These are phyloP conservation scores for Xylona heveae DNA, from an alignment of 495 filamentous ascomycete genomes.

Conservation along the genomic window DNA sequence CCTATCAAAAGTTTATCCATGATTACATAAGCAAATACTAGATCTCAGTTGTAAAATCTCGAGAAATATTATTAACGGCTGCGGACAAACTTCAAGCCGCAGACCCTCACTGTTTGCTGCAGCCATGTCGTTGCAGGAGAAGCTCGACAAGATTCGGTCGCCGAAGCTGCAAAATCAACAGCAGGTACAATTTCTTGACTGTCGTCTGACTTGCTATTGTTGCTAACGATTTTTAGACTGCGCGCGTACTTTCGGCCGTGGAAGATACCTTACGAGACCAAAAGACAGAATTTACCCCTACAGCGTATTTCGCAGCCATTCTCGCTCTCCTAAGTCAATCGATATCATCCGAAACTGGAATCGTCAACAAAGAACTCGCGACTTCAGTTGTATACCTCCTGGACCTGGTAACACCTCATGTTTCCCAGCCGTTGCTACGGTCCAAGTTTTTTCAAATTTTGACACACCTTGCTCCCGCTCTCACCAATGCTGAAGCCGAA, in stretches of 20 bases:
- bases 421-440: conserved; percentile 66
- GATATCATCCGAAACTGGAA: conserved; percentile 33
- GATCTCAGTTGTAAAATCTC: too few species aligned
- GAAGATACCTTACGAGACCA: conserved; percentile 82
- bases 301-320: conserved; percentile 92
- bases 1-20: too few species aligned
- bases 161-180: conserved; percentile 91
- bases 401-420: conserved; percentile 65
- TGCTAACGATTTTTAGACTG: conserved; percentile 44
- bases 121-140: conserved; percentile 74
- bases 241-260: conserved; percentile 70
- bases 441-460: conserved; percentile 91
- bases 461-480: conserved; percentile 57
- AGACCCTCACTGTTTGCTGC: too few species aligned
- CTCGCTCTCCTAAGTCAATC: conserved; percentile 69
- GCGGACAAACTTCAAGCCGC: too few species aligned
- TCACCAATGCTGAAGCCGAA: conserved; percentile 63
- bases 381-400: conserved; percentile 88
- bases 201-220: too few species aligned
- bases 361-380: conserved; percentile 64
- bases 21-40: too few species aligned
- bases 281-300: conserved; percentile 58
- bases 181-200: too few species aligned
- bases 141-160: conserved; percentile 86
- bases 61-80: too few species aligned